Evolutionary conservation across 139 green algal species (phyloP).

Genomic region (Chlorella sp.): DNA sequence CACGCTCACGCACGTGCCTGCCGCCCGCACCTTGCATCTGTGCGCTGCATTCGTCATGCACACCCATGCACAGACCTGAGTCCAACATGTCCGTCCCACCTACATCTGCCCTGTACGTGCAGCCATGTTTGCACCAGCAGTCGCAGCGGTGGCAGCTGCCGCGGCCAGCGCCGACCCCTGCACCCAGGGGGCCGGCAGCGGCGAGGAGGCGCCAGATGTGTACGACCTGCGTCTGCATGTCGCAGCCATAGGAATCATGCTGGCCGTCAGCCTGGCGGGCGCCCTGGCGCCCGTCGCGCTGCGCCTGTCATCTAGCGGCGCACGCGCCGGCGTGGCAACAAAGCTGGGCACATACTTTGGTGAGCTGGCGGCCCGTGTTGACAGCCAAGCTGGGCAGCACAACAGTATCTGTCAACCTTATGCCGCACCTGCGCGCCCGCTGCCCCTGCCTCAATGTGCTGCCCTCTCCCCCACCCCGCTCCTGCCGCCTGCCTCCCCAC

Average conservation of each 20-base stretch:
- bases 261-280: background rate
- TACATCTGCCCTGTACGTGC: too few relatives aligned
- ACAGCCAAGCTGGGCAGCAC: background rate
- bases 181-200: background rate
- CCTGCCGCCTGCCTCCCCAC: background rate
- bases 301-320: background rate
- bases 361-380: background rate
- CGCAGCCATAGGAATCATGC: background rate
- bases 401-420: background rate
- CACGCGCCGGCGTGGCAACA: background rate
- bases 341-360: conserved; percentile 15
- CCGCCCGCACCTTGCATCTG: too few relatives aligned
- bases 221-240: conserved; percentile 9
- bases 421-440: background rate
- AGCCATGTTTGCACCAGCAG: too few relatives aligned
- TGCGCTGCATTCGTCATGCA: background rate
- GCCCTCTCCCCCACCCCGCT: background rate
- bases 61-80: background rate
- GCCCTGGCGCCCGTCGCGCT: conserved; percentile 12
- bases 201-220: background rate
- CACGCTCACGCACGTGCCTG: too few relatives aligned
- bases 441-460: background rate
- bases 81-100: too few relatives aligned
- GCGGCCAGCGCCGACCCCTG: background rate
- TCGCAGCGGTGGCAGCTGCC: too few relatives aligned